These are phyloP conservation scores for Ogataea wickerhamii DNA, from an alignment of 805 yeast species.

Conservation along the genomic window DNA sequence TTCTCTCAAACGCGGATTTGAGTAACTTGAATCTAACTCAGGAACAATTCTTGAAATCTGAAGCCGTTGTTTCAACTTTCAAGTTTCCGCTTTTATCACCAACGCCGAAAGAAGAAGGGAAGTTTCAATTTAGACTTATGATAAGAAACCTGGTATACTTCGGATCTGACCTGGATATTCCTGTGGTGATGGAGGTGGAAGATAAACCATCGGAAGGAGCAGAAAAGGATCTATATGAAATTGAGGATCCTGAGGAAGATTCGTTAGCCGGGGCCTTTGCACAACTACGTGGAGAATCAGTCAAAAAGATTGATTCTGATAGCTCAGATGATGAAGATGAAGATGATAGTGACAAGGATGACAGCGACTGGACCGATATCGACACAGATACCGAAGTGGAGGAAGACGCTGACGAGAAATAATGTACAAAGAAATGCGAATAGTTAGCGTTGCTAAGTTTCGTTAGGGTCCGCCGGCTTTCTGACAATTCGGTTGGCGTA, in stretches of 20 bases:
- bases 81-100: slow-evolving; percentile 72
- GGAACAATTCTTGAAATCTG: slow-evolving; percentile 45
- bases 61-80: slow-evolving; percentile 61
- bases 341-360: slow-evolving; percentile 31
- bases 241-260: slow-evolving; percentile 73
- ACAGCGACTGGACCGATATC: slow-evolving; percentile 44
- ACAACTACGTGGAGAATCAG: slow-evolving; percentile 59
- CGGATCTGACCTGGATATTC: slow-evolving; percentile 74
- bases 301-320: slow-evolving; percentile 39
- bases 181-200: slow-evolving; percentile 67
- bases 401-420: slow-evolving; percentile 31
- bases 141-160: slow-evolving; percentile 74
- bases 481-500: slow-evolving; percentile 68
- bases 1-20: slow-evolving; percentile 48
- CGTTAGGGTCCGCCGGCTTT: slow-evolving; percentile 6
- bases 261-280: slow-evolving; percentile 74
- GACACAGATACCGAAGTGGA: slow-evolving; percentile 67
- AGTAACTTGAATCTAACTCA: slow-evolving; percentile 52
- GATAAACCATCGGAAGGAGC: slow-evolving; percentile 48
- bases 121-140: slow-evolving; percentile 62
- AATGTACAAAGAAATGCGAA: no score
- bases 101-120: slow-evolving; percentile 71
- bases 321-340: slow-evolving; percentile 42
- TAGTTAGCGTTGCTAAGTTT: neutral
- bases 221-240: slow-evolving; percentile 46